A percentile compares a stretch with the other conserved stretches of the same genome.
These are phyloP conservation scores for Candida tammaniensis DNA, from an alignment of 805 yeast genomes.

Conservation along the genomic window DNA sequence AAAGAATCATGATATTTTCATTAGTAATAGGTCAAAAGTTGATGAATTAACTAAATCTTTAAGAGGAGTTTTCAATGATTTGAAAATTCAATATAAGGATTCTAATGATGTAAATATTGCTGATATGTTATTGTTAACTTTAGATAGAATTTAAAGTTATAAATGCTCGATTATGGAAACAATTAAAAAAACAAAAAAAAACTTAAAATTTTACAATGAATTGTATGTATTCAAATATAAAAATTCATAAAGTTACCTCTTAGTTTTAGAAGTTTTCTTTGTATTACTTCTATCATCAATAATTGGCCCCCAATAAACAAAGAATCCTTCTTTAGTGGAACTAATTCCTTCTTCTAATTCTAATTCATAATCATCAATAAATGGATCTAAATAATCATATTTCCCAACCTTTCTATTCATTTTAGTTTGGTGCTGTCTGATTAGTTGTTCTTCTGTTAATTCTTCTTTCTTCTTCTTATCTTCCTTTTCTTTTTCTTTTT, in stretches of 20 bases:
- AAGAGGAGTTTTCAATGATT: constrained; percentile 21
- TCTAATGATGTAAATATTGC: constrained; percentile 27
- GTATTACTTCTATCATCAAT: constrained; percentile 47
- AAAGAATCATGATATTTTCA: constrained; percentile 20
- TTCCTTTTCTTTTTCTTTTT: constrained; percentile 66
- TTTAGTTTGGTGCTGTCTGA: constrained; percentile 42
- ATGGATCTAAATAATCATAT: constrained; percentile 91
- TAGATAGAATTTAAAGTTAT: constrained; percentile 29
- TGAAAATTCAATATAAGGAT: constrained; percentile 13
- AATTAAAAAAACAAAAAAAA: not conserved
- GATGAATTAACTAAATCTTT: constrained; percentile 19
- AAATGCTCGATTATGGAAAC: no score
- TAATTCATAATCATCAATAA: constrained; percentile 91
- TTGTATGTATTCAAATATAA: not conserved
- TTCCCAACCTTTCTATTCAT: constrained; percentile 80
- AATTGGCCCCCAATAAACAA: constrained; percentile 90
- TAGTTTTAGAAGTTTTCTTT: constrained; percentile 18
- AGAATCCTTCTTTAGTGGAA: constrained; percentile 91
- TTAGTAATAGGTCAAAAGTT: constrained; percentile 14
- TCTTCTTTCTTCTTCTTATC: constrained; percentile 22
- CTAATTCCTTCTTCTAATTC: constrained; percentile 92
- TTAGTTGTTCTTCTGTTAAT: constrained; percentile 41
- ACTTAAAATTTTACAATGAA: not conserved
- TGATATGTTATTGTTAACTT: constrained; percentile 31
- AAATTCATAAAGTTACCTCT: constrained; percentile 1